Conservation (phyloP, 805 yeast species). For the Saccharomycopsis lassenensis region DNA sequence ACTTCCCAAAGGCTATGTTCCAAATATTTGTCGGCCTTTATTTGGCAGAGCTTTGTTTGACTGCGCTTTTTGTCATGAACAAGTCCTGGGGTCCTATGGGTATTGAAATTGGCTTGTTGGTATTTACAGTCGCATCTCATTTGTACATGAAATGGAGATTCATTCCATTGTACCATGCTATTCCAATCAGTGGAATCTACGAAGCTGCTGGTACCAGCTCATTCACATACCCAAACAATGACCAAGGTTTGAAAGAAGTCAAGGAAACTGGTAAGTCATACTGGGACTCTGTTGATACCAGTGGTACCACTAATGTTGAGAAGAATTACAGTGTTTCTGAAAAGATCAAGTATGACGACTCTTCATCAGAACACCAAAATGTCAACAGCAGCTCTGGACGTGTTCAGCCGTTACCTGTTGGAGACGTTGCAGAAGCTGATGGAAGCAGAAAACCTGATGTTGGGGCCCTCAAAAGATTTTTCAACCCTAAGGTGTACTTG, state of each 20-base stretch:
- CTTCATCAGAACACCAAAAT: constrained; percentile 1
- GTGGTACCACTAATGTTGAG: constrained; percentile 24
- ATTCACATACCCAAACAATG: constrained; percentile 46
- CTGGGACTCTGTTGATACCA: constrained; percentile 22
- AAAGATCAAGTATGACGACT: too few species aligned
- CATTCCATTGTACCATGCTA: constrained; percentile 52
- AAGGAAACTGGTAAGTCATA: constrained; percentile 35
- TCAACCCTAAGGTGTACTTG: constrained; percentile 32
- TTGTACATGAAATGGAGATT: constrained; percentile 47
- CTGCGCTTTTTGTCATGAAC: constrained; percentile 64
- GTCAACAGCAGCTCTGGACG: neutral
- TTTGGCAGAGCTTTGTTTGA: constrained; percentile 56
- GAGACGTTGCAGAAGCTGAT: neutral
- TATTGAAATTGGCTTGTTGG: constrained; percentile 50
- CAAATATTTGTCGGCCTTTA: constrained; percentile 65
- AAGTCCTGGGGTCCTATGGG: constrained; percentile 74
- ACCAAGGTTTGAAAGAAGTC: constrained; percentile 54
- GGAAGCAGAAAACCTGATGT: constrained; percentile 4
- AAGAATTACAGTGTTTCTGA: too few species aligned
- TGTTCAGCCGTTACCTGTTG: neutral
- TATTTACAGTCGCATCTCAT: constrained; percentile 49
- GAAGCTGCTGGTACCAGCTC: constrained; percentile 30
- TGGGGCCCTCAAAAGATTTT: constrained; percentile 25
- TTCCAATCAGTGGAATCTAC: constrained; percentile 50
- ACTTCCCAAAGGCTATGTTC: constrained; percentile 61